Evolutionary conservation across 768 basidiomycete genomes (phyloP).

Genomic region (Tulasnella sp.): DNA sequence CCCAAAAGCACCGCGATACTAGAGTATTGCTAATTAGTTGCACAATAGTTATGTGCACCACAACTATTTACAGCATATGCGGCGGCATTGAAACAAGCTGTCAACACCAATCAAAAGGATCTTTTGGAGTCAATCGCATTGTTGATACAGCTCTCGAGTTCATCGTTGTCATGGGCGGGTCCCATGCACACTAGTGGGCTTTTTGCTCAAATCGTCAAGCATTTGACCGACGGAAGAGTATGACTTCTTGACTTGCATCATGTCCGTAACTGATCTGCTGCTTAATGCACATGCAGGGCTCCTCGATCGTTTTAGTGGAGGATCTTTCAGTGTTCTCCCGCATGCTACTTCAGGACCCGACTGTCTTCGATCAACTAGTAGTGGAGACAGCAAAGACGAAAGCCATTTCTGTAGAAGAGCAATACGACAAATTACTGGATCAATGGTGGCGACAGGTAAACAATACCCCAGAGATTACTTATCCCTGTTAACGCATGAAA

Average conservation of each 20-base stretch:
- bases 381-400: conserved; percentile 41
- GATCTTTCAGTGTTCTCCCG: conserved; percentile 64
- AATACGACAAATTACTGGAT: conserved; percentile 57
- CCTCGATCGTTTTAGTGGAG: conserved; percentile 42
- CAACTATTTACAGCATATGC: conserved; percentile 10
- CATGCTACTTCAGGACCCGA: conserved; percentile 50
- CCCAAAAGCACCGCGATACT: too few species aligned
- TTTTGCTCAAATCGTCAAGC: conserved; percentile 47
- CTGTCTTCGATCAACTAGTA: conserved; percentile 59
- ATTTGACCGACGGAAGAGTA: conserved; percentile 48
- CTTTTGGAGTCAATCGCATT: conserved; percentile 47
- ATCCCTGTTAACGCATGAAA: conserved; percentile 1
- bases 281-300: conserved; percentile 13
- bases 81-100: conserved; percentile 25
- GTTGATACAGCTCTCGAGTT: conserved; percentile 49
- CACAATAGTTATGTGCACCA: conserved; percentile 4
- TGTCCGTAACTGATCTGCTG: too few species aligned
- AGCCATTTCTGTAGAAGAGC: conserved; percentile 34
- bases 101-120: conserved; percentile 48
- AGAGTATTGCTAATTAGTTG: not conserved
- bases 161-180: conserved; percentile 50
- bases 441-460: conserved; percentile 71
- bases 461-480: not conserved
- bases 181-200: conserved; percentile 61
- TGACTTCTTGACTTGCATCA: conserved; percentile 28